Evolutionary conservation across 2,329 filamentous ascomycete species (phyloP), one percentile per base, ranked within the genome.

Genomic region (Conoideocrella luteorostrata): DNA sequence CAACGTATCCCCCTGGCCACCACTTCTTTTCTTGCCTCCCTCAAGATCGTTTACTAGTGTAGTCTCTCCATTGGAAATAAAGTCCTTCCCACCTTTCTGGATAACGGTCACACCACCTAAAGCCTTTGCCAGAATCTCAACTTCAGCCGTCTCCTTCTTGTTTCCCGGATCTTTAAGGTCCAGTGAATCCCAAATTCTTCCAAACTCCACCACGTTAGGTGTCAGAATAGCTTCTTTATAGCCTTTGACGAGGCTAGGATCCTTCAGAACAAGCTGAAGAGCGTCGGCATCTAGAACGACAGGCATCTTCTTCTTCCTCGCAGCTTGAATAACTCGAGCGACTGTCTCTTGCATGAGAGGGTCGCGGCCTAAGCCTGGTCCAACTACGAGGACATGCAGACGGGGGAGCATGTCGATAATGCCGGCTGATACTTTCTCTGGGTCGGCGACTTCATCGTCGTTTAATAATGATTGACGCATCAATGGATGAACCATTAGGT

Each of bases 401-500:
- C 93, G 85, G 6, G 84, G 75, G 3, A 98, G 78, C 80, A 97
- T 86, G 47, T 76, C 78, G 48, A 90, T 77, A 51, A 97, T 84
- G 41, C 77, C 69, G 20, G 75, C 65, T 7, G 86, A 79, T 38
- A 95, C 74, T 43, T 70, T 60, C 11, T 70, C 71, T 2, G 84
- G 74, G 52, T 79, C 73, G 13, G 43, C 11, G 70, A 70, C 44
- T 84, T 77, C 1, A 47, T 50, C 52, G 42, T 72, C 66, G 24
- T 28, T 39, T 3, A 60, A 46, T 10, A 65, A 59, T 36, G 80
- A 78, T 65, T 93, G 88, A 23, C 88, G 86, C 80, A 98, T 91
- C 53, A 96, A 78, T 1, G 93, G 93, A 64, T 97, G 93, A 10
- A 98, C 93, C 91, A 98, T 98, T 22, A 98, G 75, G 63, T 97